These are phyloP conservation scores for Withania somnifera DNA, from an alignment of 305 asterid genomes.

Conservation along the genomic window DNA sequence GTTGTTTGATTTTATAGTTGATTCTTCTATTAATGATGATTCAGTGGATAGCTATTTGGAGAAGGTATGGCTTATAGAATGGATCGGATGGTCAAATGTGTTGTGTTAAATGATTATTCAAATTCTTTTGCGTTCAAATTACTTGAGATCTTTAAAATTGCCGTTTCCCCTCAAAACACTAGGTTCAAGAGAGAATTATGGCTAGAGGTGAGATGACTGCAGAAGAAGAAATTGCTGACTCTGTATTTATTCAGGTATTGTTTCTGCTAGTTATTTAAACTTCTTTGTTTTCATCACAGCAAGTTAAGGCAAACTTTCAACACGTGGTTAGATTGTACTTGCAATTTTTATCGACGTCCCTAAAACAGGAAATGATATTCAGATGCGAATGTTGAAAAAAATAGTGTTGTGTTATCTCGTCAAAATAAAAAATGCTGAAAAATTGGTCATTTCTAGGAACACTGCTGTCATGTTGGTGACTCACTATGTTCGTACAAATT, in stretches of 20 bases:
- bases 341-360: background rate
- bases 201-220: constrained; percentile 74
- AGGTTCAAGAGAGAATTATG: constrained; percentile 61
- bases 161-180: background rate
- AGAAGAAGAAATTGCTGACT: constrained; percentile 87
- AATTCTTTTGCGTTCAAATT: background rate
- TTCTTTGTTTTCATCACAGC: background rate
- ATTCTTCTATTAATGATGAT: constrained; percentile 68
- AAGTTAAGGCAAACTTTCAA: background rate
- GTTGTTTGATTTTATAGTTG: constrained; percentile 82
- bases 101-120: background rate
- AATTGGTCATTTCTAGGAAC: background rate
- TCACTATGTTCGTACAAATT: background rate
- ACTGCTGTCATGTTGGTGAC: background rate
- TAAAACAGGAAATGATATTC: rapidly evolving
- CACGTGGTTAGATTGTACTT: background rate
- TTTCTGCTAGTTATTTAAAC: background rate
- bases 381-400: background rate
- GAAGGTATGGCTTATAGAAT: constrained; percentile 37
- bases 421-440: background rate
- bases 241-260: constrained; percentile 77
- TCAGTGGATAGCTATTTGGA: constrained; percentile 78
- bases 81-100: background rate
- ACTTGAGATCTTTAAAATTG: background rate
- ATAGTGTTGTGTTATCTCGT: background rate